Percentiles rank a stretch among this genome's conserved stretches.
These are phyloP conservation scores for Irpex sp. DNA, from an alignment of 1,284 basidiomycete species.

Conservation along the genomic window DNA sequence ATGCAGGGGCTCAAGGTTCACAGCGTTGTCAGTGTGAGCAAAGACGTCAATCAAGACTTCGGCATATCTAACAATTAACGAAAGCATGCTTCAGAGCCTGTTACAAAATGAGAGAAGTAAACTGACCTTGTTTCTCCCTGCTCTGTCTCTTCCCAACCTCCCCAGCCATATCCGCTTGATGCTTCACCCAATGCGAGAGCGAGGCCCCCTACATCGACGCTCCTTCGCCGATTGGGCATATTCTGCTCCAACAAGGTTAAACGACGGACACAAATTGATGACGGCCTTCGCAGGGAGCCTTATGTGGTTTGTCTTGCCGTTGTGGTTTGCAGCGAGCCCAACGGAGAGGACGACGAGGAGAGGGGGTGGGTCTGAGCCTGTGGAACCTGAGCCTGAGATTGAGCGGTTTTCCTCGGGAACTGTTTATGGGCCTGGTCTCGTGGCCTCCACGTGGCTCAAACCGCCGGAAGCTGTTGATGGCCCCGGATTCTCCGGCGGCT, in stretches of 20 bases:
- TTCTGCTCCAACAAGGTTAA: background rate
- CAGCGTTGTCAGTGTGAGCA: slow-evolving; percentile 68
- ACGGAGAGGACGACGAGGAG: background rate
- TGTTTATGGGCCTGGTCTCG: slow-evolving; percentile 6
- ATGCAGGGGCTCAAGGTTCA: slow-evolving; percentile 54
- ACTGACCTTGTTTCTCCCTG: slow-evolving; percentile 53
- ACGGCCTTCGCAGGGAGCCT: background rate
- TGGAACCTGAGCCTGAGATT: background rate
- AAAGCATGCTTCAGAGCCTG: slow-evolving; percentile 6
- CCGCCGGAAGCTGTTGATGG: background rate
- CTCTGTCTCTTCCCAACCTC: slow-evolving; percentile 55
- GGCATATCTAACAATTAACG: slow-evolving; percentile 46
- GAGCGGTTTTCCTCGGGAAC: slow-evolving; percentile 8
- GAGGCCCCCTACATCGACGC: slow-evolving; percentile 83
- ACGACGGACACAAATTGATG: background rate
- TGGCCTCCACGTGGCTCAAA: slow-evolving; percentile 9
- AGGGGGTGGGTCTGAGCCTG: slow-evolving; percentile 1
- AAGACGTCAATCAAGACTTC: slow-evolving; percentile 83
- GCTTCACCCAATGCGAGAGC: slow-evolving; percentile 69
- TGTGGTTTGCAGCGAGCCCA: background rate
- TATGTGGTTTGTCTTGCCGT: background rate
- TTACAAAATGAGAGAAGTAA: slow-evolving; percentile 24
- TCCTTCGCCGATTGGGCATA: slow-evolving; percentile 40
- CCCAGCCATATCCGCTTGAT: slow-evolving; percentile 70
- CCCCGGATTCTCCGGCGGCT: background rate